Evolutionary conservation across 306 rosid genomes (phyloP), one percentile per base, ranked within the genome.

Genomic region (Delonix regia): DNA sequence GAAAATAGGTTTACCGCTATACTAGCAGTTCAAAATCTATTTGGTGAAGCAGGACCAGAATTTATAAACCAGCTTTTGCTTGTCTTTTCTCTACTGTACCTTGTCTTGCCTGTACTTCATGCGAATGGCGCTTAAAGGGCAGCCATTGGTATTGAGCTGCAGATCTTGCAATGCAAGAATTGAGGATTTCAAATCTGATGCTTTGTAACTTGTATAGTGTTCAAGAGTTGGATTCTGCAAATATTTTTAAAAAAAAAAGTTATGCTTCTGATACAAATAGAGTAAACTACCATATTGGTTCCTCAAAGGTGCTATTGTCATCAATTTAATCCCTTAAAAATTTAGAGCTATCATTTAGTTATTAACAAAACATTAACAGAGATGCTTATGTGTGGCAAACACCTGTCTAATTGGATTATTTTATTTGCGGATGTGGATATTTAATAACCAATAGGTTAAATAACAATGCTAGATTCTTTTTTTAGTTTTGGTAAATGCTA

Each of bases 211-310:
- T 53, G 98, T 78, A 74, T 93, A 91, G 79, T 93, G 84, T 81
- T 91, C 85, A 56, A 96, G 93, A 63, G 97, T 89, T 83, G 94
- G 84, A 86, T 89, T 93, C 99, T 96, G 94, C 72, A 38, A 59
- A 76, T n/a, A n/a, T n/a, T n/a, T n/a, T n/a, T n/a, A 61, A 81
- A 25, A 62, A 8, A 67, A 66, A 63, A 22, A 48, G 60, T 83
- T 65, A 84, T 18, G 76, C 18, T 80, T 53, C 68, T 24, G 44
- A 27, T 60, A 28, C 10, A 60, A 5, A 28, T 16, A 28, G n/a
- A n/a, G 19, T 27, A 14, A 27, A 60, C 41, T 57, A 57, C 66
- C 21, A 60, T 15, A 28, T 27, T 13, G 45, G 3, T 18, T 11
- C 48, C 28, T 2, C 9, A 33, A 15, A 33, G 9, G 14, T 34